Percentiles rank a stretch among this genome's conserved stretches.
Conservation (phyloP, 305 asterid species). For the Fraxinus albicans region DNA sequence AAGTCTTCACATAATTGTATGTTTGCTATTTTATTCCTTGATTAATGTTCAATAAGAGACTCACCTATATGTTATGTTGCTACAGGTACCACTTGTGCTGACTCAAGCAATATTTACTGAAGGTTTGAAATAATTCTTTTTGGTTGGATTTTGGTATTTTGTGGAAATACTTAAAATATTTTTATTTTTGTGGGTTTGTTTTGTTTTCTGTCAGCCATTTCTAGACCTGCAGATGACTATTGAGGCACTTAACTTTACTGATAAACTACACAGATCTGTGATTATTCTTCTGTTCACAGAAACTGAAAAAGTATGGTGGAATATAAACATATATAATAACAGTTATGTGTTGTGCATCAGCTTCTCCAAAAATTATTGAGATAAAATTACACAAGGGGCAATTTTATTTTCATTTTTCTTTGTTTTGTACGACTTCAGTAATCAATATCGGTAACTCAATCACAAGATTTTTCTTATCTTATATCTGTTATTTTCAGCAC, state of each 20-base stretch:
- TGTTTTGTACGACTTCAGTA: background rate
- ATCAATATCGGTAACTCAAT: background rate
- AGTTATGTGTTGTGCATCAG: background rate
- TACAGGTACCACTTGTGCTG: too few relatives aligned
- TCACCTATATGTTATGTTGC: too few relatives aligned
- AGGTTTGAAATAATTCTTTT: too few relatives aligned
- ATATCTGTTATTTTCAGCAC: background rate
- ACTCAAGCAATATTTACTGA: too few relatives aligned
- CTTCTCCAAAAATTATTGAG: too few relatives aligned
- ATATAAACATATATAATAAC: too few relatives aligned
- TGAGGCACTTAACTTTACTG: background rate
- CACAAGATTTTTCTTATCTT: constrained; percentile 14
- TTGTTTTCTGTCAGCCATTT: background rate
- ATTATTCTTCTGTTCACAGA: constrained; percentile 21
- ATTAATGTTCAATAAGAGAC: too few relatives aligned
- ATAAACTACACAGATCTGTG: constrained; percentile 26
- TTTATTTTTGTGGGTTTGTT: background rate
- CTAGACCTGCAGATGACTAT: background rate
- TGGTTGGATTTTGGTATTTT: too few relatives aligned
- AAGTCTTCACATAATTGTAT: too few relatives aligned
- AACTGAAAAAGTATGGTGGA: background rate
- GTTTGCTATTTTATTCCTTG: too few relatives aligned
- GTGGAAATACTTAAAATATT: background rate
- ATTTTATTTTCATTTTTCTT: background rate
- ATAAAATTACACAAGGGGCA: background rate